A percentile compares a stretch with the other conserved stretches of the same genome.
Conservation (phyloP, 345 rosid species). For the Hibiscus trionum region DNA sequence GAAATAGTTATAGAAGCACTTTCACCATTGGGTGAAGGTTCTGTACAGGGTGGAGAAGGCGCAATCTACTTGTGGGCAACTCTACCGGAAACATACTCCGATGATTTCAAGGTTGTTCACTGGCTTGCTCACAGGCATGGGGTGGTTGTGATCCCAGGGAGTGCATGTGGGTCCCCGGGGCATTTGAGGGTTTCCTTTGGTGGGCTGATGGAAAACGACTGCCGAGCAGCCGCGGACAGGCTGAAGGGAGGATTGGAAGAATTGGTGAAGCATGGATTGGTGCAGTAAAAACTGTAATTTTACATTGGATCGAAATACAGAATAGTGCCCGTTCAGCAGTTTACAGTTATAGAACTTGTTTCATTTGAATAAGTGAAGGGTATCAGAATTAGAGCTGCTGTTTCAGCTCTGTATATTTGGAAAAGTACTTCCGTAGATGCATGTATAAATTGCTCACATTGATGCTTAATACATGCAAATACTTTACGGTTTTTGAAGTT, state of each 20-base stretch:
- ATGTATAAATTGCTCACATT: constrained; percentile 3
- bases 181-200: constrained; percentile 76
- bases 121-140: constrained; percentile 87
- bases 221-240: constrained; percentile 61
- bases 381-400: neutral
- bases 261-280: constrained; percentile 1
- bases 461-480: constrained; percentile 5
- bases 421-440: neutral
- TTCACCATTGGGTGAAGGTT: constrained; percentile 63
- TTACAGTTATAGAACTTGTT: neutral
- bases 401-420: neutral
- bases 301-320: neutral
- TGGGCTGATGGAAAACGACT: constrained; percentile 57
- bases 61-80: constrained; percentile 91
- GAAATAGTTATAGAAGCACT: constrained; percentile 68
- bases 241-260: constrained; percentile 71
- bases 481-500: neutral
- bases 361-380: constrained; percentile 4
- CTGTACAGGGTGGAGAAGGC: constrained; percentile 91
- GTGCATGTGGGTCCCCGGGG: constrained; percentile 65
- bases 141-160: constrained; percentile 76
- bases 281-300: neutral
- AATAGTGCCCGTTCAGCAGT: neutral
- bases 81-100: constrained; percentile 44
- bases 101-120: constrained; percentile 57